These are phyloP conservation scores for Gossypium ekmanianum DNA, from an alignment of 345 rosid genomes.

Conservation along the genomic window DNA sequence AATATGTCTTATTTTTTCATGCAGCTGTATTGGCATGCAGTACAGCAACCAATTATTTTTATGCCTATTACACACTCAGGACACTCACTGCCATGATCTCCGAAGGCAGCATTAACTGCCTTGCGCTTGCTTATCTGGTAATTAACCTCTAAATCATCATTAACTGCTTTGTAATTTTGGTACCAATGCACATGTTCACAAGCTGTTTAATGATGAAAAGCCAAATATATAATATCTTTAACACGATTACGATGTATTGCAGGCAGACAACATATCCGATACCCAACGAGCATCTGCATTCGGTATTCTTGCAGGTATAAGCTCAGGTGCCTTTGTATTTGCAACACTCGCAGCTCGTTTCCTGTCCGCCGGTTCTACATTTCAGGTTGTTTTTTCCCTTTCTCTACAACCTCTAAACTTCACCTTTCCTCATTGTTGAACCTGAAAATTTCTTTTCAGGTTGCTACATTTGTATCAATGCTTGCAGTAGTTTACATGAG, in stretches of 20 bases:
- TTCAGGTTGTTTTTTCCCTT: conserved; percentile 45
- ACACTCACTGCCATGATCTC: conserved; percentile 65
- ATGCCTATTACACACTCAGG: conserved; percentile 51
- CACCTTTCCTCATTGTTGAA: neutral
- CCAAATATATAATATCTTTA: neutral
- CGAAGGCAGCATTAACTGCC: conserved; percentile 60
- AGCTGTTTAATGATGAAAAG: neutral
- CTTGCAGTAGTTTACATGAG: conserved; percentile 72
- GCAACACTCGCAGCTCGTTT: conserved; percentile 75
- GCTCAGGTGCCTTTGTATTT: conserved; percentile 44
- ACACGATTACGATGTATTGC: neutral
- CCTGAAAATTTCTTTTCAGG: conserved; percentile 27
- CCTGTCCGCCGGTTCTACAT: conserved; percentile 48
- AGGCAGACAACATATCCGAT: conserved; percentile 64
- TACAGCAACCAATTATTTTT: conserved; percentile 60
- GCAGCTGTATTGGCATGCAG: conserved; percentile 77
- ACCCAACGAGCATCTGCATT: conserved; percentile 57
- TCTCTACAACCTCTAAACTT: neutral
- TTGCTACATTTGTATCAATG: conserved; percentile 57
- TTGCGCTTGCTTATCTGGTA: conserved; percentile 90
- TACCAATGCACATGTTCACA: neutral
- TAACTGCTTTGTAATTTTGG: neutral
- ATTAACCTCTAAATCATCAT: neutral
- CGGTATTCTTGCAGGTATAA: conserved; percentile 62
- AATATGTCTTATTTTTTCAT: neutral